A percentile compares a stretch with the other conserved stretches of the same genome.
Conservation (phyloP, 345 rosid species). For the Citrus sinensis region DNA sequence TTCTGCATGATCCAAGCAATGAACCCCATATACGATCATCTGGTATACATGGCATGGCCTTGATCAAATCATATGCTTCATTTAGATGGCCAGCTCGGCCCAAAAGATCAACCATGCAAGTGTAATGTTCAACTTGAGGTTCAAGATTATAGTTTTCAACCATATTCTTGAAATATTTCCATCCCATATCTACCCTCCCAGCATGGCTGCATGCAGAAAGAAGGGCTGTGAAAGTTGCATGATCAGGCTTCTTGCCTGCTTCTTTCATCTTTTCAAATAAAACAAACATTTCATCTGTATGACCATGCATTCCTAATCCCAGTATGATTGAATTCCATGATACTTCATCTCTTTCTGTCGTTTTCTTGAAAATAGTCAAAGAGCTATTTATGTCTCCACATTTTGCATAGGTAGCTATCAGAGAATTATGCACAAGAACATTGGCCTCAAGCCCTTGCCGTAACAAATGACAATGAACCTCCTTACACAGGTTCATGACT, state of each 20-base stretch:
- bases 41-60: slow-evolving; percentile 37
- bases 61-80: slow-evolving; percentile 41
- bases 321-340: slow-evolving; percentile 46
- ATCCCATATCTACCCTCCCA: slow-evolving; percentile 36
- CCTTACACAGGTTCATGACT: slow-evolving; percentile 32
- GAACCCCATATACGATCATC: slow-evolving; percentile 49
- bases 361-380: slow-evolving; percentile 26
- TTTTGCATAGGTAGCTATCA: slow-evolving; percentile 40
- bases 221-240: slow-evolving; percentile 38
- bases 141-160: slow-evolving; percentile 31
- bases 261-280: slow-evolving; percentile 40
- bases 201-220: slow-evolving; percentile 48
- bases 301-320: slow-evolving; percentile 45
- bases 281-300: slow-evolving; percentile 23
- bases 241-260: slow-evolving; percentile 31
- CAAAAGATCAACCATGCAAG: slow-evolving; percentile 53
- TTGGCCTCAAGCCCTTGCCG: slow-evolving; percentile 27
- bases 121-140: slow-evolving; percentile 44
- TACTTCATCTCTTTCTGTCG: slow-evolving; percentile 27
- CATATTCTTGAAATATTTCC: slow-evolving; percentile 38
- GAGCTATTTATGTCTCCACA: slow-evolving; percentile 37
- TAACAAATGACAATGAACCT: slow-evolving; percentile 39
- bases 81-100: slow-evolving; percentile 42
- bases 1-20: slow-evolving; percentile 49
- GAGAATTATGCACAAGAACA: slow-evolving; percentile 40